These are phyloP conservation scores for Fistulifera solaris DNA, from an alignment of 108 stramenopile genomes.

Conservation along the genomic window DNA sequence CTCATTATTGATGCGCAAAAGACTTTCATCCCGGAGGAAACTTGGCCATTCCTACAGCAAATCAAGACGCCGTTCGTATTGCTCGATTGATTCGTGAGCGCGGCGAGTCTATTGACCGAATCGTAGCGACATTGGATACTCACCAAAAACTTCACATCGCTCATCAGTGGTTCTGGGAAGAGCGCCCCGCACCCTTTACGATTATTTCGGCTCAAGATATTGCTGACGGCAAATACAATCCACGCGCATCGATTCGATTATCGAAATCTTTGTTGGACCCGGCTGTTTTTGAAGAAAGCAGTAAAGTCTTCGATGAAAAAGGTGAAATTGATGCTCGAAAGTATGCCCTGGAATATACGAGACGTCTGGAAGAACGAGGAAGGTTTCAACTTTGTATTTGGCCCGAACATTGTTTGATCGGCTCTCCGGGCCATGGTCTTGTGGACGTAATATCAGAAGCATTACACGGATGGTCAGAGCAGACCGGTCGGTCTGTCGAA, in stretches of 20 bases:
- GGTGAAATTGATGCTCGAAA: constrained; percentile 28
- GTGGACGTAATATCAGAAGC: constrained; percentile 46
- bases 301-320: constrained; percentile 5
- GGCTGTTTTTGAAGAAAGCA: constrained; percentile 15
- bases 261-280: constrained; percentile 20
- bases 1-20: constrained; percentile 87
- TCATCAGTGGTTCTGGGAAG: constrained; percentile 85
- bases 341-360: constrained; percentile 56
- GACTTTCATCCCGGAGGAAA: constrained; percentile 92
- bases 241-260: constrained; percentile 27
- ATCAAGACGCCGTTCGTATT: constrained; percentile 72
- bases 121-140: constrained; percentile 86
- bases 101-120: constrained; percentile 41
- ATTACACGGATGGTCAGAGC: constrained; percentile 50
- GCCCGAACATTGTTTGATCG: constrained; percentile 96
- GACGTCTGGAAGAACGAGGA: constrained; percentile 54
- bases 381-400: constrained; percentile 79
- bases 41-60: constrained; percentile 80
- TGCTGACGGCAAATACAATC: constrained; percentile 49
- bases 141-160: constrained; percentile 90
- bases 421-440: constrained; percentile 59
- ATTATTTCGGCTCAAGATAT: constrained; percentile 64
- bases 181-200: constrained; percentile 78
- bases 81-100: constrained; percentile 48
- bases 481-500: constrained; percentile 51